Conservation (phyloP, 345 rosid genomes). For the Corchorus olitorius region DNA sequence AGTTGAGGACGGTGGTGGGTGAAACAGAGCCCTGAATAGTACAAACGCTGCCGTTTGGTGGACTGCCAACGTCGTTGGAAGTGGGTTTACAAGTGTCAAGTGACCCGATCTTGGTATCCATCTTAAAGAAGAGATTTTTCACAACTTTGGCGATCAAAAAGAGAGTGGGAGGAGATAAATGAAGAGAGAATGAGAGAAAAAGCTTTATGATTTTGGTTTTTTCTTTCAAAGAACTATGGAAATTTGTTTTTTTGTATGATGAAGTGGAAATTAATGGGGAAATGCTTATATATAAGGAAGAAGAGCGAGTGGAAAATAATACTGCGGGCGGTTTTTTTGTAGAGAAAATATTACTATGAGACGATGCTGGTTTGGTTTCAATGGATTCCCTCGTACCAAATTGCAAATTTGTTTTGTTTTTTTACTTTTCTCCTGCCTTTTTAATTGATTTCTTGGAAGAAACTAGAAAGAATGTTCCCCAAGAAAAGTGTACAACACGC, state of each 20-base stretch:
- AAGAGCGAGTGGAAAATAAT: not conserved
- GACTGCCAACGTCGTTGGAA: conserved; percentile 38
- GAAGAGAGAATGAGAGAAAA: not conserved
- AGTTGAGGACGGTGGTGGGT: conserved; percentile 26
- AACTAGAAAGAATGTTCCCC: not conserved
- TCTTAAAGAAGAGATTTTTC: conserved; percentile 7
- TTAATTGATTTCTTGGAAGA: not conserved
- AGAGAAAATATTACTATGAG: not conserved
- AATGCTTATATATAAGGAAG: not conserved
- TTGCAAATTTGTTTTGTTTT: not conserved
- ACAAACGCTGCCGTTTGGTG: conserved; percentile 41
- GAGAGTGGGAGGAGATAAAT: not conserved
- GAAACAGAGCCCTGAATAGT: conserved; percentile 36
- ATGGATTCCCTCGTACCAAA: not conserved
- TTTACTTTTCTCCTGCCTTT: not conserved
- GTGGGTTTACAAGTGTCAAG: conserved; percentile 44
- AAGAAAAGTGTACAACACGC: not conserved
- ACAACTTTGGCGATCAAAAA: not conserved
- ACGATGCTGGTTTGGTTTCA: not conserved
- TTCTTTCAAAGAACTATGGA: not conserved
- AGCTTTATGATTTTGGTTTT: not conserved
- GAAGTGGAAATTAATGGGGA: not conserved
- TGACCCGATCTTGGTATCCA: conserved; percentile 62
- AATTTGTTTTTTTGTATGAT: not conserved
- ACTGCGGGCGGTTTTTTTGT: conserved; percentile 12